phyloP scores from a whole-genome alignment of 192 early-diverging fungal species.

The Cladochytrium replicatum region DNA sequence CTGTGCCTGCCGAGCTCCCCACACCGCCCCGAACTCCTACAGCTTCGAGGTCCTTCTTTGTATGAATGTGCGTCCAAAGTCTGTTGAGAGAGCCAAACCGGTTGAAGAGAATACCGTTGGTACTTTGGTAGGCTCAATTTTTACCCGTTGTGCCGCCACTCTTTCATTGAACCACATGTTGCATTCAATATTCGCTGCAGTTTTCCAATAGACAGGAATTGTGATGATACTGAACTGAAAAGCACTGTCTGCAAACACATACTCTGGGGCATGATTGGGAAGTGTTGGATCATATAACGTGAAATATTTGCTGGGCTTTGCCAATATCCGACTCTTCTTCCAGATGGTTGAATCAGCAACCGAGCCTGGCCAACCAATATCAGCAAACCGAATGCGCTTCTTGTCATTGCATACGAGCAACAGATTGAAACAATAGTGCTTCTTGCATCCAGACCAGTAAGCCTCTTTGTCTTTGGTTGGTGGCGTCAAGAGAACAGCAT shows the following conservation, averaged over 20 bases:
- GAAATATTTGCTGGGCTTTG: no score
- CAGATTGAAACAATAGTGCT: constrained; percentile 5
- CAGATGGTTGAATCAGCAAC: constrained; percentile 8
- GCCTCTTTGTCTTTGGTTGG: constrained; percentile 3
- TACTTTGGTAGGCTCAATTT: no score
- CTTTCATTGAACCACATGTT: not conserved
- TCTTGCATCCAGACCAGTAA: constrained; percentile 8
- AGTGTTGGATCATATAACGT: not conserved
- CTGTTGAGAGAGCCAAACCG: no score
- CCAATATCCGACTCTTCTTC: not conserved
- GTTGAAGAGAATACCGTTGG: no score
- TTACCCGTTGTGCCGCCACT: no score
- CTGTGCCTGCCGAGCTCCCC: no score
- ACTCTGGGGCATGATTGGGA: not conserved
- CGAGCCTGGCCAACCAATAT: constrained; percentile 4
- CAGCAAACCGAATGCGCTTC: constrained; percentile 1
- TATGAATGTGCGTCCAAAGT: no score
- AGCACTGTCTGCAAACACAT: not conserved
- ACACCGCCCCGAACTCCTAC: no score
- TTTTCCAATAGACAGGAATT: no score
- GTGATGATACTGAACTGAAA: constrained; percentile 1
- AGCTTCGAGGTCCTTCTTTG: no score
- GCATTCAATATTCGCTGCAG: constrained; percentile 9
- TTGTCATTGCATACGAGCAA: constrained; percentile 1
- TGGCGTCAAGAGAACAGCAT: not conserved